Base-by-base conservation (phyloP, 768 basidiomycete species). In the Guyanaporus albipodus region DNA sequence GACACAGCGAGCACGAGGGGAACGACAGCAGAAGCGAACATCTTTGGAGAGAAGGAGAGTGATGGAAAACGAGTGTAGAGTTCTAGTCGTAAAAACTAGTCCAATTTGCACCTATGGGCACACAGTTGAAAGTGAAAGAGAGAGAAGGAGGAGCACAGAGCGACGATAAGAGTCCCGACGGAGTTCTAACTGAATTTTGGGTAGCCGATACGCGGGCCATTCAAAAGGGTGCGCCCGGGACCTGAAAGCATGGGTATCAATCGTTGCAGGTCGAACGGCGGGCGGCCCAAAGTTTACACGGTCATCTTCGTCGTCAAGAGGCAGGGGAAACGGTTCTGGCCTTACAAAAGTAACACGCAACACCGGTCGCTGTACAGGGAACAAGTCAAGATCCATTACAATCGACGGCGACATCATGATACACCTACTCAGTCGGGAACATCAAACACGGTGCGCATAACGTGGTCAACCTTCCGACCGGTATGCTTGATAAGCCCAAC, bases 401-500 rank as follows among this genome's bases (percentile, higher is more conserved):
- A 27, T 26, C 31, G 10, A 10, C 3, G 14, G 19, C 23, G 18
- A 19, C 21, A 15, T 24, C n/a, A 42, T 7, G 19, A 53, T 48
- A 41, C 18, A 62, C 57, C 46, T 56, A 60, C 50, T 56, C 46
- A 64, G n/a, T 33, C 19, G 0, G 48, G 32, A 22, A 51, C 49
- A 14, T 88, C 87, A 53, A 82, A 86, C 4, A 83, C 73, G 0
- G 82, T 82, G 56, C 82, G 72, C 54, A 82, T 57, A 38, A 91
- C 79, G 68, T 89, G 88, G 57, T 90, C 90, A 8, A 73, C 75
- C 64, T 87, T 91, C 44, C 87, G 72, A 35, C 83, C 79, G 0
- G 85, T 89, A 51, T 87, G 87, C 59, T 86, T 87, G 59, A 91
- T 68, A 57, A 91, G 78, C 8, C 90, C 90, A 28, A 91, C 65